Conservation (phyloP, 345 rosid genomes). For the Camelina sativa region DNA sequence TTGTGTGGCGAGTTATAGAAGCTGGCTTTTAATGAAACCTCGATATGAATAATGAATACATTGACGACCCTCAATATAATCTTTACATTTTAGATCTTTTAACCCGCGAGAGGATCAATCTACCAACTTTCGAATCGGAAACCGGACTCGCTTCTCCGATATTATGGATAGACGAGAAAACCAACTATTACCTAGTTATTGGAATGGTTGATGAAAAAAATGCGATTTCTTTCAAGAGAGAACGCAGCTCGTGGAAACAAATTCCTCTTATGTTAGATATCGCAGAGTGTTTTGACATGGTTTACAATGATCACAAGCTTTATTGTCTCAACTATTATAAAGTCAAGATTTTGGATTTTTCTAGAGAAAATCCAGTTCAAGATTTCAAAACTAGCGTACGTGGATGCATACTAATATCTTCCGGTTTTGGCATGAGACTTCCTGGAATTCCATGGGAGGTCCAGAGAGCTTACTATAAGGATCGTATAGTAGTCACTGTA, state of each 20-base stretch:
- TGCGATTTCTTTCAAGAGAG: background rate
- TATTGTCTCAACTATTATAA: background rate
- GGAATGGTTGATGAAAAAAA: background rate
- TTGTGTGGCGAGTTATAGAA: slow-evolving; percentile 2
- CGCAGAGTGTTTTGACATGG: background rate
- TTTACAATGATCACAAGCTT: slow-evolving; percentile 13
- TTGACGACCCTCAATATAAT: background rate
- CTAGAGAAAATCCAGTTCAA: background rate
- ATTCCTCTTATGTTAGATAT: background rate
- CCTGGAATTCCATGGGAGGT: background rate
- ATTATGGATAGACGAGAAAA: background rate
- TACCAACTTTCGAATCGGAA: background rate
- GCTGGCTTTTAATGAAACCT: slow-evolving; percentile 17
- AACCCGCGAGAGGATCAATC: slow-evolving; percentile 10
- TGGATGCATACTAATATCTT: background rate
- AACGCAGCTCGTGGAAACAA: slow-evolving; percentile 10
- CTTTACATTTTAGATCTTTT: background rate
- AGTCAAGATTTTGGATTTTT: slow-evolving; percentile 19
- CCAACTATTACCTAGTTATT: slow-evolving; percentile 2
- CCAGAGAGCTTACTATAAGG: background rate
- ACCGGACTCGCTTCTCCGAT: background rate
- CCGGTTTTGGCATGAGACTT: too few relatives aligned
- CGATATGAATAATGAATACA: too few relatives aligned
- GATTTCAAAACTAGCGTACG: background rate
- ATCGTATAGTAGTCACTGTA: background rate